Conservation (phyloP, 345 rosid genomes). For the Diplotaxis tenuifolia region DNA sequence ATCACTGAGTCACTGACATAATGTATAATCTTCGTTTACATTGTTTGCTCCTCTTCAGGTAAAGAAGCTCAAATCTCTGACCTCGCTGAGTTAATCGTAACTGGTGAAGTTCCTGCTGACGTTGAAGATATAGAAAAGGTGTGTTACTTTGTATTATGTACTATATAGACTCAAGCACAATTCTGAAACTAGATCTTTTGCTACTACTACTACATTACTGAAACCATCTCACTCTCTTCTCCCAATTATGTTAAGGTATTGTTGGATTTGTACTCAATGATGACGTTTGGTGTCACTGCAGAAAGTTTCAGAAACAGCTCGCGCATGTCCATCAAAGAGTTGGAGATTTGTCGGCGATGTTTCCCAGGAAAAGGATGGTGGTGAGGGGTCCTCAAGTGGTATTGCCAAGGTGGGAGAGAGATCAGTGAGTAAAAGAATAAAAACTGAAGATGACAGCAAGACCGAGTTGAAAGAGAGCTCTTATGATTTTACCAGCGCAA, state of each 20-base stretch:
- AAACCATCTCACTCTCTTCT: conserved; percentile 1
- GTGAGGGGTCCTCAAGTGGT: no score
- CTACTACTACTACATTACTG: not conserved
- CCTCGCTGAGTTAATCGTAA: conserved; percentile 71
- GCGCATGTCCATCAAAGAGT: conserved; percentile 23
- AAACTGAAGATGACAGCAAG: no score
- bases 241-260: not conserved
- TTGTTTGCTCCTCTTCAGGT: conserved; percentile 51
- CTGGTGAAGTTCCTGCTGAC: conserved; percentile 44
- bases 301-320: conserved; percentile 14
- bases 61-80: conserved; percentile 53
- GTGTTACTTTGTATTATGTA: not conserved
- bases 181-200: not conserved
- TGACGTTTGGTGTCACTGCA: conserved; percentile 6
- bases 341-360: no score
- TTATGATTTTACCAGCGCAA: no score
- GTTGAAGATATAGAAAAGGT: conserved; percentile 26
- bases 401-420: not conserved
- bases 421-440: conserved; percentile 22
- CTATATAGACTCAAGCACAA: not conserved
- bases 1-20: not conserved
- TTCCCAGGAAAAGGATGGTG: no score
- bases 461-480: conserved; percentile 14
- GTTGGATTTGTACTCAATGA: conserved; percentile 9
- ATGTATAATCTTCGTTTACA: not conserved